Conservation (phyloP, 228 moss, liverwort and hornwort genomes). For the Sphagnum fallax region DNA sequence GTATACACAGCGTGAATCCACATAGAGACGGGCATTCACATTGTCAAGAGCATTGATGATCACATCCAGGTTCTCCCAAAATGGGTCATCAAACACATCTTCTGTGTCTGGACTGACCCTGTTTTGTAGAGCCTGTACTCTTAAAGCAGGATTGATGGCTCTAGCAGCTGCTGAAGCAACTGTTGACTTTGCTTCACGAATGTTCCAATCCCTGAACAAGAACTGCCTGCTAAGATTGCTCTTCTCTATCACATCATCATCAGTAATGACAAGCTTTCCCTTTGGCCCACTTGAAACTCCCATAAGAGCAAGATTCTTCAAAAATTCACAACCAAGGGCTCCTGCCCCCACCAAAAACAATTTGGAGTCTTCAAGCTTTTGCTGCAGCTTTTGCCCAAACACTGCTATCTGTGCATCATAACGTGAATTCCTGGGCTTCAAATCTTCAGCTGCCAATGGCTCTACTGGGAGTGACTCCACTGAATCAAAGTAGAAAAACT, state of each 20-base stretch:
- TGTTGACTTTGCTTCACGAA: constrained; percentile 93
- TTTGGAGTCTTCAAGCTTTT: constrained; percentile 67
- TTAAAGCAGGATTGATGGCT: constrained; percentile 64
- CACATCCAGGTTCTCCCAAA: constrained; percentile 81
- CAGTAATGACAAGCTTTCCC: constrained; percentile 76
- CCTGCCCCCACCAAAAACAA: constrained; percentile 86
- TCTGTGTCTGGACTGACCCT: constrained; percentile 80
- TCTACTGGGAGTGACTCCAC: constrained; percentile 75
- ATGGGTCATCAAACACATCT: constrained; percentile 83
- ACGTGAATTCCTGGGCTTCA: constrained; percentile 67
- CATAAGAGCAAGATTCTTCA: constrained; percentile 90
- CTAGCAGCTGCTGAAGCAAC: constrained; percentile 78
- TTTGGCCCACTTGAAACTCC: constrained; percentile 69
- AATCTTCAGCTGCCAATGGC: constrained; percentile 54
- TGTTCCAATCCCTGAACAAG: constrained; percentile 96
- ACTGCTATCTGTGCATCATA: constrained; percentile 91
- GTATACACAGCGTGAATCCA: constrained; percentile 92
- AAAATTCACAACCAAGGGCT: constrained; percentile 87
- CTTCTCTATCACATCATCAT: constrained; percentile 95
- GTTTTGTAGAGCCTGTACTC: constrained; percentile 80
- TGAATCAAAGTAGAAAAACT: constrained; percentile 95
- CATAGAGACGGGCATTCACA: constrained; percentile 87
- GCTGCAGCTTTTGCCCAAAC: constrained; percentile 72
- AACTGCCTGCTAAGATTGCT: constrained; percentile 96
- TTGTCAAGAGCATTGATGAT: constrained; percentile 89